These are phyloP conservation scores for Debaryomycetaceae sp. DNA, from an alignment of 1,139 yeast genomes.

Conservation along the genomic window DNA sequence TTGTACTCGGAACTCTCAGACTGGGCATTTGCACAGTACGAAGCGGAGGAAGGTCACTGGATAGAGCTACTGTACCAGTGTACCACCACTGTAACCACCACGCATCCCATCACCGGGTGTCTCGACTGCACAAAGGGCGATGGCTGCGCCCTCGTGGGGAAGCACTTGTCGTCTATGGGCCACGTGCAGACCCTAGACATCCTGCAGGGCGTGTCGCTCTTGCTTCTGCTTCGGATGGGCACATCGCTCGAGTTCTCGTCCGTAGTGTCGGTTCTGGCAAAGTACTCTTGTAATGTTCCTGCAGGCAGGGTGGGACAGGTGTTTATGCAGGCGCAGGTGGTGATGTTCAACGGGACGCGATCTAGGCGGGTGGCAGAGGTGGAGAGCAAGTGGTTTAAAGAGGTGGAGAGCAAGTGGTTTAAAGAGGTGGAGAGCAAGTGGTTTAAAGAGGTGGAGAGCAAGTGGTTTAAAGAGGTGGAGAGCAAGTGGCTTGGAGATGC, in stretches of 20 bases:
- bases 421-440: too few relatives aligned
- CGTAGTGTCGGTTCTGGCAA: constrained; percentile 5
- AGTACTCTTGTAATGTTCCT: constrained; percentile 10
- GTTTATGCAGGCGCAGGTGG: constrained; percentile 9
- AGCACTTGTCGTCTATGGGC: constrained; percentile 9
- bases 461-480: too few relatives aligned
- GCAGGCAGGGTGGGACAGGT: constrained; percentile 13
- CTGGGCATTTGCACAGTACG: too few relatives aligned
- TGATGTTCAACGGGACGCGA: constrained; percentile 7
- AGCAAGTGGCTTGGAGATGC: too few relatives aligned
- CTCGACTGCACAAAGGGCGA: constrained; percentile 10
- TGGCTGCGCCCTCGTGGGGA: constrained; percentile 11
- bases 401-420: too few relatives aligned
- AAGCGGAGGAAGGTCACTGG: too few relatives aligned
- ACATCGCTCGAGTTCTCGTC: constrained; percentile 3
- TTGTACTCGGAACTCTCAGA: too few relatives aligned
- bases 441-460: too few relatives aligned
- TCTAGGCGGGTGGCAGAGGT: too few relatives aligned
- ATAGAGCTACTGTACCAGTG: neutral
- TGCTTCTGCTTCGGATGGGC: constrained; percentile 1
- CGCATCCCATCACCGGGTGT: constrained; percentile 12
- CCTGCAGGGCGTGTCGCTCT: constrained; percentile 4
- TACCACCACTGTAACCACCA: constrained; percentile 4
- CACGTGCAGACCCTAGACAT: constrained; percentile 8
- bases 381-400: too few relatives aligned